phyloP scores from a whole-genome alignment of 352 stramenopile species.

The Globisporangium paroecandrum region DNA sequence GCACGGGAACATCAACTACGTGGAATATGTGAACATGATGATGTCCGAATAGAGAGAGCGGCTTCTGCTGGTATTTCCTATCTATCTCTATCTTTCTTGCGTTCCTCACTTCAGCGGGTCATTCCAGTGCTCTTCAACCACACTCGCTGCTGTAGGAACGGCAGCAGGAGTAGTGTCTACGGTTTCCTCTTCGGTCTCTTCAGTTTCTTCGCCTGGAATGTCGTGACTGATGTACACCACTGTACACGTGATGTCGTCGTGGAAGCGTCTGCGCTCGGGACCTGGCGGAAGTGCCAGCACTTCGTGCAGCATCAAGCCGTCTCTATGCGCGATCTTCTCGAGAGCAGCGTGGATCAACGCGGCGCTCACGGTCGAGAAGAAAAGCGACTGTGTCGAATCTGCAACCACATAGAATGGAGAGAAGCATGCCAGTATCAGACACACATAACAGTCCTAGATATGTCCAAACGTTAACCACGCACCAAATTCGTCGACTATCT shows the following conservation, averaged over 20 bases:
- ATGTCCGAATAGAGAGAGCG: slow-evolving; percentile 74
- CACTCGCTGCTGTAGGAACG: slow-evolving; percentile 11
- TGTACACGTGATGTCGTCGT: slow-evolving; percentile 82
- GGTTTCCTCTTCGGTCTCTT: slow-evolving; percentile 8
- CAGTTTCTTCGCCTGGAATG: slow-evolving; percentile 6
- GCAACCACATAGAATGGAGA: neutral
- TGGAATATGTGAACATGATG: slow-evolving; percentile 96
- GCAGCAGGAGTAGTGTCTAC: neutral
- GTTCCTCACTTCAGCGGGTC: slow-evolving; percentile 12
- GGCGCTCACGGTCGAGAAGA: slow-evolving; percentile 53
- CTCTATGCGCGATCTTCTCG: slow-evolving; percentile 65
- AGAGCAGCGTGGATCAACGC: slow-evolving; percentile 68
- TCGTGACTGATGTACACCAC: slow-evolving; percentile 53
- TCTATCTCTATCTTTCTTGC: neutral
- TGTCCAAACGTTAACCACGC: neutral
- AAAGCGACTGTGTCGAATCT: slow-evolving; percentile 44
- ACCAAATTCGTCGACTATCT: slow-evolving; percentile 74
- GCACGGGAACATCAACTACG: slow-evolving; percentile 91
- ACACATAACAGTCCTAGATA: too few relatives aligned
- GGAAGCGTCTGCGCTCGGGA: slow-evolving; percentile 45
- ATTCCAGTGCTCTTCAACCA: slow-evolving; percentile 3
- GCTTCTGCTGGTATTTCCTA: neutral
- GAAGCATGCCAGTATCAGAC: neutral
- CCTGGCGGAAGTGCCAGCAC: slow-evolving; percentile 53
- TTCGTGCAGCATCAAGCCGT: slow-evolving; percentile 70